Conservation (phyloP, 345 rosid species). For the Noccaea caerulescens region DNA sequence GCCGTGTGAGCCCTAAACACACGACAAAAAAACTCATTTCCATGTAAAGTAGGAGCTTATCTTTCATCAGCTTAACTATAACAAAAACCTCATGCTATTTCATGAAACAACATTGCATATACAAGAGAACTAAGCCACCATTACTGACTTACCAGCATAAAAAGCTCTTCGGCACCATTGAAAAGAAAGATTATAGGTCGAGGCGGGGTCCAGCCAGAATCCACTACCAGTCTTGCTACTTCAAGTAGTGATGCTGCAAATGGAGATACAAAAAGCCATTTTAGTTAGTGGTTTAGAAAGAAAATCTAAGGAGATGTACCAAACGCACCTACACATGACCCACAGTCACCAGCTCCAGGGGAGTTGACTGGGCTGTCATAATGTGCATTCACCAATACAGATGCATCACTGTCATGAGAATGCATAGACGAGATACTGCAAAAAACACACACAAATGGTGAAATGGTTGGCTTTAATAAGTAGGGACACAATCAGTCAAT, state of each 20-base stretch:
- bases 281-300: conserved; percentile 20
- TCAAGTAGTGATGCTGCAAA: conserved; percentile 90
- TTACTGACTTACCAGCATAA: conserved; percentile 64
- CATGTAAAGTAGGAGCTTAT: conserved; percentile 8
- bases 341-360: conserved; percentile 98
- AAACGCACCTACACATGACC: conserved; percentile 88
- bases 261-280: conserved; percentile 23
- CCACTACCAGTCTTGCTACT: conserved; percentile 76
- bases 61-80: conserved; percentile 19
- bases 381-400: conserved; percentile 93
- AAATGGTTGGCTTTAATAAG: conserved; percentile 18
- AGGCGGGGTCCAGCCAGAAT: conserved; percentile 87
- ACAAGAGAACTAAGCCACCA: conserved; percentile 20
- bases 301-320: conserved; percentile 1
- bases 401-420: conserved; percentile 67
- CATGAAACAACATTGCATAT: conserved; percentile 1
- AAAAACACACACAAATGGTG: not conserved
- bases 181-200: conserved; percentile 87
- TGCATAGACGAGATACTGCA: conserved; percentile 77
- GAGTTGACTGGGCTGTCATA: conserved; percentile 91
- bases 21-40: conserved; percentile 36
- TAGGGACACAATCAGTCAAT: conserved; percentile 32
- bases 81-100: conserved; percentile 20
- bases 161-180: conserved; percentile 96
- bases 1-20: conserved; percentile 90